Base-by-base conservation (phyloP, 2,329 filamentous ascomycete genomes). In the Hirsutella minnesotensis region DNA sequence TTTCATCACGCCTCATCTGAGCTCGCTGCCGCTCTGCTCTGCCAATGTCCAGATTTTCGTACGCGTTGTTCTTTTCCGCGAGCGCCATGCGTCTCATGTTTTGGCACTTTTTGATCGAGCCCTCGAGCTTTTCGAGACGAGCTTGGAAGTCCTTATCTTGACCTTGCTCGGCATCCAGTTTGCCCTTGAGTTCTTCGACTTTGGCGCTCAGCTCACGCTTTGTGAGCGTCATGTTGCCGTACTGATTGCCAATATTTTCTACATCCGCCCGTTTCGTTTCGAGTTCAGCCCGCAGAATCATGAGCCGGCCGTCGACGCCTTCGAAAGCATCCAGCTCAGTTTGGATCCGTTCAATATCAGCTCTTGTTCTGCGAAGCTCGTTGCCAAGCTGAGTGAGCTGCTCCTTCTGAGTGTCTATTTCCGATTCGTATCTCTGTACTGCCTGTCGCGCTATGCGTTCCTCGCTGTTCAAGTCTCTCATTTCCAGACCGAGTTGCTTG, bases 271-370 rank as follows among this genome's bases (percentile, higher is more conserved):
- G 75, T 44, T 67, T 62, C 4, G 78, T 72, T 40, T 66, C 58
- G 1, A 94, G 69, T 39, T 77, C 67, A 15, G 66, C 60, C 43
- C 73, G 73, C 2, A 87, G 65, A 12, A 65, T 64, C 38, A 79
- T 72, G 1, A 90, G 65, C 41, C 72, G 71, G 39, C 76, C 80
- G 54, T 87, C 86, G 43, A 79, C 76, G 3, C 82, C 81, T 46
- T 84, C 74, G 38, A 77, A 75, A 21, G 66, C 70, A 47, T 86
- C 79, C 33, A 94, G 69, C 37, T 78, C 75, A 42, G 77, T 75
- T 53, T 38, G 73, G 53, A 46, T 60, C 49, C 42, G 52, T 37
- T 70, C 65, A 8, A 83, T 69, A 7, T 69, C 65, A 41, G 81
- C 78, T 41, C 82, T 73, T 7, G 79, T 74, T 41, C 66, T 62